Percentiles rank a stretch among this genome's conserved stretches.
Evolutionary conservation across 768 basidiomycete genomes (phyloP).

Genomic region (Tephrocybe sp.): DNA sequence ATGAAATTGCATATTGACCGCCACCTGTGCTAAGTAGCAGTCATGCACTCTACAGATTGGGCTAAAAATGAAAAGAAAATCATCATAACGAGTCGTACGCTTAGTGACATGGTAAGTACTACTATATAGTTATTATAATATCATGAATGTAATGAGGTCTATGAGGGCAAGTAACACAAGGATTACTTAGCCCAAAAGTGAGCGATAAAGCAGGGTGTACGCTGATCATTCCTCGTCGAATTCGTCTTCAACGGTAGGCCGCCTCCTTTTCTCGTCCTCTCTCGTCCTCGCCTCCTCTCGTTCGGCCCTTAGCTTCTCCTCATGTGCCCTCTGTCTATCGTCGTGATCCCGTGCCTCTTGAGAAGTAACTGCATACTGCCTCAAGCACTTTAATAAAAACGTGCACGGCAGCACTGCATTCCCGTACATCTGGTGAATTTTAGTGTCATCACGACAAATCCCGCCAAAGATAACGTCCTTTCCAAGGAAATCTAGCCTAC

Average conservation of each 20-base stretch:
- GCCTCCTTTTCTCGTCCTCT: neutral
- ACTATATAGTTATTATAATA: neutral
- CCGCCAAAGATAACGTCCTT: conserved; percentile 63
- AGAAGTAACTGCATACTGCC: conserved; percentile 43
- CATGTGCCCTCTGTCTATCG: conserved; percentile 24
- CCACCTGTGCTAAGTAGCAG: too few species aligned
- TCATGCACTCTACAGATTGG: too few species aligned
- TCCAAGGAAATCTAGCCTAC: conserved; percentile 66
- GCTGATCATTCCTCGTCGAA: conserved; percentile 2
- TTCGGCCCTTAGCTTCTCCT: conserved; percentile 15
- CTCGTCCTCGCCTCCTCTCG: conserved; percentile 23
- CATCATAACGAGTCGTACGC: too few species aligned
- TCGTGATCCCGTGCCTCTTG: conserved; percentile 50
- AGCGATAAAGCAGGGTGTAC: neutral
- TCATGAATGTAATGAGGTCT: neutral
- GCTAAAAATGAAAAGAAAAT: too few species aligned
- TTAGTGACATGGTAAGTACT: too few species aligned
- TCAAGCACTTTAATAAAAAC: conserved; percentile 54
- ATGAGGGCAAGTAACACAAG: neutral
- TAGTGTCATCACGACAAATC: conserved; percentile 41
- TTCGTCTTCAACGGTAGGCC: conserved; percentile 13
- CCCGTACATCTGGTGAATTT: conserved; percentile 42
- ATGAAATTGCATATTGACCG: too few species aligned
- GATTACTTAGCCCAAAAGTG: neutral
- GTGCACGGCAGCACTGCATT: conserved; percentile 50